Conservation (phyloP, 306 rosid species). For the Pachyrhizus erosus region DNA sequence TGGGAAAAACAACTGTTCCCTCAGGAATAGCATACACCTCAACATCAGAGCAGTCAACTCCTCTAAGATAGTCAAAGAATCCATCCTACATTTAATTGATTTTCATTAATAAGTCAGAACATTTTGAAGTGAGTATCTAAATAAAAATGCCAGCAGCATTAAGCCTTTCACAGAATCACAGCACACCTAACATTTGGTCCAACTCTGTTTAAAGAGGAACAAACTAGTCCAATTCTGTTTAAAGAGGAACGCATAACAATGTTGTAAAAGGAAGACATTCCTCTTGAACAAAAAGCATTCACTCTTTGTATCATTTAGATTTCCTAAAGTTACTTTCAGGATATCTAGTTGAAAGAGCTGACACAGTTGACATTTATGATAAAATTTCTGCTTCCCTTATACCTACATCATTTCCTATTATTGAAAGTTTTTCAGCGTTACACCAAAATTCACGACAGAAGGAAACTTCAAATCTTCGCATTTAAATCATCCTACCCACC, state of each 20-base stretch:
- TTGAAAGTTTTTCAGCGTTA: constrained; percentile 2
- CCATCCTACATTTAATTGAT: constrained; percentile 70
- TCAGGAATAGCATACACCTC: constrained; percentile 87
- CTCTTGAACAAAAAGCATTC: not conserved
- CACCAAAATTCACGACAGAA: not conserved
- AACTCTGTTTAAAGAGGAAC: constrained; percentile 3
- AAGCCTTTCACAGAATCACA: constrained; percentile 34
- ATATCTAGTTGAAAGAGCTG: not conserved
- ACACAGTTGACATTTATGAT: not conserved
- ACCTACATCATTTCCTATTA: constrained; percentile 1
- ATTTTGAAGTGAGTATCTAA: constrained; percentile 21
- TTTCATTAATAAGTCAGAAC: constrained; percentile 28
- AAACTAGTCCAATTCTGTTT: no score
- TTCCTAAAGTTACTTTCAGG: constrained; percentile 6
- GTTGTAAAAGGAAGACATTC: constrained; percentile 26
- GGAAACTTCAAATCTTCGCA: constrained; percentile 13
- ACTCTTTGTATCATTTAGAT: constrained; percentile 20
- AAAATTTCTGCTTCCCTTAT: constrained; percentile 26
- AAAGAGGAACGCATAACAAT: not conserved
- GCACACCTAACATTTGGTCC: constrained; percentile 19
- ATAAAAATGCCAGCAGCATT: constrained; percentile 23
- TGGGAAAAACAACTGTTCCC: constrained; percentile 95
- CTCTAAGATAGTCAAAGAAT: constrained; percentile 88
- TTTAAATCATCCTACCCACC: constrained; percentile 8
- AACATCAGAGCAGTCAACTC: constrained; percentile 85